A percentile compares a stretch with the other conserved stretches of the same genome.
These are phyloP conservation scores for Carex pumila DNA, from an alignment of 176 grass and related monocot genomes.

Conservation along the genomic window DNA sequence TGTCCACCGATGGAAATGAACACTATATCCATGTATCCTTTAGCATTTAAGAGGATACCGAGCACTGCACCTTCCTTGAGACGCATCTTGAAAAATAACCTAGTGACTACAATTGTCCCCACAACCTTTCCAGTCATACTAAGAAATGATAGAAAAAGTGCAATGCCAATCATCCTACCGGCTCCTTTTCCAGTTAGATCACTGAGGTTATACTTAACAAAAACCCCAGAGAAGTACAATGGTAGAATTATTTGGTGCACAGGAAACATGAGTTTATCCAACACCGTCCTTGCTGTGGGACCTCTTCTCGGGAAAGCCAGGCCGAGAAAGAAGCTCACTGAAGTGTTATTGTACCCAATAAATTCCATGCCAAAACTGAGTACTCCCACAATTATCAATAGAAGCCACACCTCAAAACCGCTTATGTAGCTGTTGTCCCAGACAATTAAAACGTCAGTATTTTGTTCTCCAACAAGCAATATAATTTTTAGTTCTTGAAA, in stretches of 20 bases:
- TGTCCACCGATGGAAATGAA: slow-evolving; percentile 29
- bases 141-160: slow-evolving; percentile 34
- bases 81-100: slow-evolving; percentile 24
- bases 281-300: slow-evolving; percentile 41
- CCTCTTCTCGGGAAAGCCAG: slow-evolving; percentile 51
- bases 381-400: slow-evolving; percentile 35
- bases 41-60: slow-evolving; percentile 58
- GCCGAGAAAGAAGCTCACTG: slow-evolving; percentile 59
- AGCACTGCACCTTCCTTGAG: slow-evolving; percentile 43
- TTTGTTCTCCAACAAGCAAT: neutral
- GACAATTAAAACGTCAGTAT: neutral
- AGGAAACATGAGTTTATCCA: slow-evolving; percentile 47
- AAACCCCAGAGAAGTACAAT: slow-evolving; percentile 44
- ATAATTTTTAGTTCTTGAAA: neutral
- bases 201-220: slow-evolving; percentile 40
- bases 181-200: neutral
- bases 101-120: slow-evolving; percentile 33
- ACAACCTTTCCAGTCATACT: slow-evolving; percentile 43
- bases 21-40: slow-evolving; percentile 60
- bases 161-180: neutral
- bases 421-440: slow-evolving; percentile 31
- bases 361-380: slow-evolving; percentile 7
- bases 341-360: slow-evolving; percentile 34
- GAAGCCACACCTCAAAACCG: slow-evolving; percentile 17
- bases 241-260: slow-evolving; percentile 58